Evolutionary conservation across 345 rosid species (phyloP).

Genomic region (Ceriops decandra): DNA sequence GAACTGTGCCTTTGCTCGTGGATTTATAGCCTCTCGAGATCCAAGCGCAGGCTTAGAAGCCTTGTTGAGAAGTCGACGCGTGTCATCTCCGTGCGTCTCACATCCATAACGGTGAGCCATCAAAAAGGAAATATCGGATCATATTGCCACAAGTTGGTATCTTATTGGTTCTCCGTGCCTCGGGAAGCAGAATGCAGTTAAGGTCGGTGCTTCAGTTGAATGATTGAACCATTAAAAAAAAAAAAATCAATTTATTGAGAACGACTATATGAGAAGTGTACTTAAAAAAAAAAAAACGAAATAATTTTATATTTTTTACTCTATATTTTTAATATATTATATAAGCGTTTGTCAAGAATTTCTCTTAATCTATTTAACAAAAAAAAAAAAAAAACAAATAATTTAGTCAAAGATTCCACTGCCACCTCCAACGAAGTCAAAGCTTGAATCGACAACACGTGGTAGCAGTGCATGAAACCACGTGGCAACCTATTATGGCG

Average conservation of each 20-base stretch:
- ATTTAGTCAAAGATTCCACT: not conserved
- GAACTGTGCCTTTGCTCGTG: not conserved
- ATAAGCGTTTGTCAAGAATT: no score
- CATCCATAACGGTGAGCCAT: no score
- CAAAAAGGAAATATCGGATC: not conserved
- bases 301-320: no score
- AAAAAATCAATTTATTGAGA: not conserved
- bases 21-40: conserved; percentile 1
- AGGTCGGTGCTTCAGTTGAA: conserved; percentile 5
- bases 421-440: not conserved
- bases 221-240: not conserved
- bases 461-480: not conserved
- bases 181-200: not conserved
- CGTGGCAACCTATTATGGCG: no score
- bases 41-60: no score
- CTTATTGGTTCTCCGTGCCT: not conserved
- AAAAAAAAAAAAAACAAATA: not conserved
- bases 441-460: no score
- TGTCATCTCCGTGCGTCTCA: not conserved
- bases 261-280: not conserved
- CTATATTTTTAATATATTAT: no score
- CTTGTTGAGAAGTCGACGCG: conserved; percentile 1
- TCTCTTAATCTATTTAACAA: no score
- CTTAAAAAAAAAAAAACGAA: not conserved
- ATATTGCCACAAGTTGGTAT: not conserved